Evolutionary conservation across 441 rosid species (phyloP), one percentile per base, ranked within the genome.

Genomic region (Mallotus repandus): DNA sequence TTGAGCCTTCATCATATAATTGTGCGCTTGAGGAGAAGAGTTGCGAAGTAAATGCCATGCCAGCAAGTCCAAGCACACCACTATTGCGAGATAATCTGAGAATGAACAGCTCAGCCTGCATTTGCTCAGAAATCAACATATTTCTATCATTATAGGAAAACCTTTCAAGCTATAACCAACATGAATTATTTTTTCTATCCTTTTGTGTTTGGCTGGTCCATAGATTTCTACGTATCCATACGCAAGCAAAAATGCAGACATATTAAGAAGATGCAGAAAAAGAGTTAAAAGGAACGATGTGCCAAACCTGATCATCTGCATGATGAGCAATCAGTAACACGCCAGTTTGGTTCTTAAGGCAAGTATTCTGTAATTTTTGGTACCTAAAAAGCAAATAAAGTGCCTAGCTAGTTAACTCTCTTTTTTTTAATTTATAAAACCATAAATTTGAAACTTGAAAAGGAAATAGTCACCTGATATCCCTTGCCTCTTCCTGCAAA

Each of bases 11-110:
- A 53, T 59, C 50, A 59, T 70, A 75, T 63, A 78, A 76, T 80
- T 83, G 81, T 41, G 74, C 8, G 50, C 71, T 59, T 11, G 76
- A 56, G 35, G 87, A 73, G 86, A 87, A 91, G 69, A 91, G 75
- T 82, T 91, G 91, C 14, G 94, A 93, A 78, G 87, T 76, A 78
- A 90, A 86, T 66, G 98, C 89, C 86, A 89, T 96, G 71, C 97
- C 97, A 59, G 97, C 95, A 77, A 96, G 97, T 45, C 97, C 99
- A 79, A 96, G 97, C 74, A 96, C 92, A 11, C 98, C 96, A 21
- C 97, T 93, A 82, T 84, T 84, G 48, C 99, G 97, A 70, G 99
- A 96, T 81, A 91, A 76, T 84, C 99, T 84, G 60, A 93, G 91
- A 82, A 96, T 80, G 79, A 93, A 90, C 74, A 89, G 76, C 88